Base-by-base conservation (phyloP, 352 stramenopile species). In the Aphanomyces stellatus region DNA sequence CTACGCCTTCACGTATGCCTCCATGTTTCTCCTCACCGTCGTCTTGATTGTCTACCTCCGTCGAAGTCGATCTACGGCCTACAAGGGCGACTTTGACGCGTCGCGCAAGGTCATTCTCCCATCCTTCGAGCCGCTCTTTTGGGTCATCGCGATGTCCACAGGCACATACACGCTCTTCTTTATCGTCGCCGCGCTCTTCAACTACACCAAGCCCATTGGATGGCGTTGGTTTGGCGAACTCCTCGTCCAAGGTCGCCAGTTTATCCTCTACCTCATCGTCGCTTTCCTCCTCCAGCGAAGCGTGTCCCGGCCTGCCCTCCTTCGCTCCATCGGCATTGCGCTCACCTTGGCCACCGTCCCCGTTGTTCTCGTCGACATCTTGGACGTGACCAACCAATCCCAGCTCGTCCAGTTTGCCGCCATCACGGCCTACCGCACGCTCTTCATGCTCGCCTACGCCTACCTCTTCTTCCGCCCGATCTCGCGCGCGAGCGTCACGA, bases 61-160 rank as follows among this genome's bases (percentile, higher is more conserved):
- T 1, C 71, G 74, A 57, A 88, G 87, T 56, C 79, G 82, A 13
- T 66, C 78, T 30, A 70, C 81, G 2, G 82, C 81, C 10, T 65
- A 82, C 30, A 72, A 69, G 28, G 79, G 82, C 7, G 73, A 91
- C 51, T 62, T 71, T 0, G 70, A 69, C 0, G 81, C 81, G 11
- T 71, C 79, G 3, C 71, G 80, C 41, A 90, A 90, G 65, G 65
- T 90, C 43, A 72, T 89, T 28, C 46, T 89, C 31, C 82, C 82
- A 10, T 79, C 80, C 7, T 91, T 88, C 60, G 82, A 88, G 68
- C 82, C 82, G 0, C 64, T 91, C 40, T 68, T 91, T 8, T 86
- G 77, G 78, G 65, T 88, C 10, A 71, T 91, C 3, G 71, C 69
- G 1, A 53, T 15, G 6, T 66, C 71, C 7, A 77, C 80, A 2